A percentile compares a stretch with the other conserved stretches of the same genome.
phyloP scores from a whole-genome alignment of 257 asterid species.

The Echites panduratus region DNA sequence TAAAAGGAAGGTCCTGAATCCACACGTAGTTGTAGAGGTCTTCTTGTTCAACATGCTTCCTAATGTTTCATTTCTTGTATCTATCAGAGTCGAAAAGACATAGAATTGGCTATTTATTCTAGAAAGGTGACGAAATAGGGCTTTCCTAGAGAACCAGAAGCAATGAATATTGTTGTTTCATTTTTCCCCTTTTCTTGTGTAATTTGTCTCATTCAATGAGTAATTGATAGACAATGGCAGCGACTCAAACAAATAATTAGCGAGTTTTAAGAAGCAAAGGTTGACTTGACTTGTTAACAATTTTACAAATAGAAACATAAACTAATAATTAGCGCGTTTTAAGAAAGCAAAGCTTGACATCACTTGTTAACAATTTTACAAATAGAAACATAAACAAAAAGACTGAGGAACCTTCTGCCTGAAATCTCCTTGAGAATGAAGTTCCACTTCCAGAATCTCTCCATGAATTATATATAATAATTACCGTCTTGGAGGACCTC shows the following conservation, averaged over 20 bases:
- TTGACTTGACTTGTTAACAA: neutral
- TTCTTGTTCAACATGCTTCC: neutral
- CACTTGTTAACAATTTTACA: neutral
- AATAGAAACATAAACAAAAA: neutral
- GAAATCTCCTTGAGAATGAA: conserved; percentile 4
- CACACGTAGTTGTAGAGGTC: neutral
- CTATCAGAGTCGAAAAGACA: neutral
- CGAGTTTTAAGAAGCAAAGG: neutral
- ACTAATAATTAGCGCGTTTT: neutral
- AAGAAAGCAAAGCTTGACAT: neutral
- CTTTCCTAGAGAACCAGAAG: neutral
- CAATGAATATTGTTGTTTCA: neutral
- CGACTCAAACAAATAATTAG: no score
- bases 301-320: neutral
- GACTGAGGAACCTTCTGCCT: neutral
- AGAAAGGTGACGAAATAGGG: neutral
- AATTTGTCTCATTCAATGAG: neutral
- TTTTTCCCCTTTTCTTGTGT: neutral
- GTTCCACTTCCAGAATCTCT: conserved; percentile 3
- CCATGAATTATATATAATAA: conserved; percentile 3
- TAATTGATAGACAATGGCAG: neutral
- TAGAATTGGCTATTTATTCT: neutral
- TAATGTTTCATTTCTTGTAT: neutral
- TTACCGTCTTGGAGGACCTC: conserved; percentile 49
- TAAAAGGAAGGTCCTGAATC: conserved; percentile 33